Base-by-base conservation (phyloP, 2,329 filamentous ascomycete species). In the Fusarium nygamai region DNA sequence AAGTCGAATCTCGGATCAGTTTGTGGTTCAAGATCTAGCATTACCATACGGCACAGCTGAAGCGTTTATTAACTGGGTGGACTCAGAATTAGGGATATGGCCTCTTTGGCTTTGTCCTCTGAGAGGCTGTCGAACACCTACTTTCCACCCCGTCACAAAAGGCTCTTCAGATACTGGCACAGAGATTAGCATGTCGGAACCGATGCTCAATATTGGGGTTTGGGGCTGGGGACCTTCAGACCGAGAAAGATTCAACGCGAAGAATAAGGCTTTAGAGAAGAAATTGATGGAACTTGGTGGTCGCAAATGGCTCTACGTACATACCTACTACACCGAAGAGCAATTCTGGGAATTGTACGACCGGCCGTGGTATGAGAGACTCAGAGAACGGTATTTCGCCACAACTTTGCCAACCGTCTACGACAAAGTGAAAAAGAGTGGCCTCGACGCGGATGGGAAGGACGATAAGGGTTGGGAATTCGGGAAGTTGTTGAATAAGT, bases 301-400 rank as follows among this genome's bases (percentile, higher is more conserved):
- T 1, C 89, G 92, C 84, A 96, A 96, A 82, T 95, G 93, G 92
- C 83, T 96, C 6, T 96, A 96, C 79, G 93, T 93, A 2, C 92
- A 94, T 76, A 91, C 92, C 0, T 95, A 94, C 81, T 95, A 95
- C 79, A 87, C 87, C 2, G 88, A 93, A 72, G 83, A 86, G 0
- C 89, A 92, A 75, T 93, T 92, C 80, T 92, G 90, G 90, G 75
- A 81, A 16, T 83, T 89, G 24, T 92, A 93, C 75, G 86, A 90
- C 71, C 81, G 83, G 27, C 73, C 80, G 14, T 88, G 85, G 85
- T 93, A 93, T 76, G 86, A 92, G 43, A 81, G 75, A 0, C 82
- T 93, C 68, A 83, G 92, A n/a, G 62, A 75, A 22, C 91, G 90
- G 75, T 93, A 92, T 79, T 79, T 83, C 14, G 91, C 91, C 4